A percentile compares a stretch with the other conserved stretches of the same genome.
These are phyloP conservation scores for Rutstroemia sp. DNA, from an alignment of 2,329 filamentous ascomycete genomes.

Conservation along the genomic window DNA sequence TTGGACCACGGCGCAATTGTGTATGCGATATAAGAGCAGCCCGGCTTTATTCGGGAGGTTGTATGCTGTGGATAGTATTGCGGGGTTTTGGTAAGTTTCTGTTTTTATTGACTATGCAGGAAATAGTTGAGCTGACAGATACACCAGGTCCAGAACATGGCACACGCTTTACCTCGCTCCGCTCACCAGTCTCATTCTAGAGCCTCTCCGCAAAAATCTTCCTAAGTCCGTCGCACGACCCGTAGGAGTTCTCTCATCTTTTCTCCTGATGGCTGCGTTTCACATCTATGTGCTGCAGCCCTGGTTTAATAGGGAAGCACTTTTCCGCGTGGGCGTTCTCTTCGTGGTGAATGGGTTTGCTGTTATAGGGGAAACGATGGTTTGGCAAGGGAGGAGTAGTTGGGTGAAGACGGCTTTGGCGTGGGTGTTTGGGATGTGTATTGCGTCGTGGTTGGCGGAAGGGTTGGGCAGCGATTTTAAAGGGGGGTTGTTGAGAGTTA, in stretches of 20 bases:
- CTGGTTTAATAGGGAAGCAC: slow-evolving; percentile 27
- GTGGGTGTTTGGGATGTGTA: slow-evolving; percentile 29
- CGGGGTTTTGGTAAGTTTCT: slow-evolving; percentile 31
- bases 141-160: slow-evolving; percentile 33
- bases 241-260: slow-evolving; percentile 32
- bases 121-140: neutral
- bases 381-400: slow-evolving; percentile 32
- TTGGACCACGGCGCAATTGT: slow-evolving; percentile 33
- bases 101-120: neutral
- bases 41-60: slow-evolving; percentile 35
- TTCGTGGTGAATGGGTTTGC: slow-evolving; percentile 35
- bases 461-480: slow-evolving; percentile 21
- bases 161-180: slow-evolving; percentile 36
- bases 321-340: slow-evolving; percentile 31
- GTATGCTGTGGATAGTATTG: slow-evolving; percentile 31
- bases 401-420: slow-evolving; percentile 28
- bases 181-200: slow-evolving; percentile 33
- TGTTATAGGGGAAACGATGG: slow-evolving; percentile 27
- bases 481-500: slow-evolving; percentile 28
- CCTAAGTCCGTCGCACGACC: slow-evolving; percentile 28
- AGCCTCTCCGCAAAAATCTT: slow-evolving; percentile 30
- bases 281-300: slow-evolving; percentile 33
- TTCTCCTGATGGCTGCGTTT: slow-evolving; percentile 34
- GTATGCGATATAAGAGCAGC: slow-evolving; percentile 32
- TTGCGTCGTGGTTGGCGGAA: slow-evolving; percentile 31